These are phyloP conservation scores for Amanita pseudoporphyria DNA, from an alignment of 768 basidiomycete genomes.

Conservation along the genomic window DNA sequence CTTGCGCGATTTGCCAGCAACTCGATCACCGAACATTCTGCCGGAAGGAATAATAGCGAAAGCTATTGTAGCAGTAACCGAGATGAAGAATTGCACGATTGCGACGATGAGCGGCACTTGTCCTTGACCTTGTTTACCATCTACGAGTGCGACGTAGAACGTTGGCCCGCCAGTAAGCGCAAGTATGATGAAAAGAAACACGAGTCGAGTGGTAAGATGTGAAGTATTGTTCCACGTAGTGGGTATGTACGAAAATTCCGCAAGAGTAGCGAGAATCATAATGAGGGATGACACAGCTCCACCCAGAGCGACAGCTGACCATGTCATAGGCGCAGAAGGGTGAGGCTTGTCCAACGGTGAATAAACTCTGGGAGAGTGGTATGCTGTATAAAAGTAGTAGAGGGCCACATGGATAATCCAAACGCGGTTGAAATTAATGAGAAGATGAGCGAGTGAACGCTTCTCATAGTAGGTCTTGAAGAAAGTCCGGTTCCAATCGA, in stretches of 20 bases:
- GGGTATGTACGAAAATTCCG: conserved; percentile 95
- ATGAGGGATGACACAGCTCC: conserved; percentile 89
- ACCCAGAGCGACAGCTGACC: conserved; percentile 93
- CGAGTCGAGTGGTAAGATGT: conserved; percentile 86
- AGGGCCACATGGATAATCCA: conserved; percentile 95
- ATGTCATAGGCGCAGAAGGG: conserved; percentile 85
- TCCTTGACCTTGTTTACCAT: conserved; percentile 46
- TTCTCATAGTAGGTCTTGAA: conserved; percentile 99
- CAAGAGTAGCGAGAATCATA: conserved; percentile 89
- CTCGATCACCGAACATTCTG: conserved; percentile 97
- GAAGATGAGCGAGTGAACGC: conserved; percentile 83
- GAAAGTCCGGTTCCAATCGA: conserved; percentile 93
- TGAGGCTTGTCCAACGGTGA: conserved; percentile 52
- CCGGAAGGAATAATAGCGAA: conserved; percentile 93
- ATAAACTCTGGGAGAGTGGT: conserved; percentile 90
- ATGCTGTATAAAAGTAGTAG: conserved; percentile 98
- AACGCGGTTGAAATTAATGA: conserved; percentile 98
- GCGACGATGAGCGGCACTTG: conserved; percentile 84
- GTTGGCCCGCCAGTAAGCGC: conserved; percentile 91
- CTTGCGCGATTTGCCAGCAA: conserved; percentile 94
- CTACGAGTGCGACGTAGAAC: conserved; percentile 83
- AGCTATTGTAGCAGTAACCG: conserved; percentile 68
- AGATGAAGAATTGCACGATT: conserved; percentile 91
- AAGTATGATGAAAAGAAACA: conserved; percentile 88
- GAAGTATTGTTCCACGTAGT: conserved; percentile 99